These are phyloP conservation scores for Juncus inflexus DNA, from an alignment of 176 grass and related monocot species.

Conservation along the genomic window DNA sequence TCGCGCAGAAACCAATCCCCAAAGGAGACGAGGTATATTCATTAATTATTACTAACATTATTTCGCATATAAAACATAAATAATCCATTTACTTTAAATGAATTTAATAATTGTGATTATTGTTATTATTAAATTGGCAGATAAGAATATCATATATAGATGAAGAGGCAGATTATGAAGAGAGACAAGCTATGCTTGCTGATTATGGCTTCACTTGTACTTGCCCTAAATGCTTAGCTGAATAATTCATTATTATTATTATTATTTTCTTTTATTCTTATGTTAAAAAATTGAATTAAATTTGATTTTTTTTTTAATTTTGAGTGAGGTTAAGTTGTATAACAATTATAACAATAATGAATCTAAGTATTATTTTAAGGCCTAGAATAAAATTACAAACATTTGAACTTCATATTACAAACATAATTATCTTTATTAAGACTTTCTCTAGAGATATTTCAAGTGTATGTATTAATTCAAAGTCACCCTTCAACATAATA, in stretches of 20 bases:
- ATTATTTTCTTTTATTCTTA: too few relatives aligned
- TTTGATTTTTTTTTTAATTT: neutral
- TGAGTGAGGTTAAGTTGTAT: neutral
- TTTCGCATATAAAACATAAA: neutral
- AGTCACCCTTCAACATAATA: too few relatives aligned
- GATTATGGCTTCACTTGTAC: conserved; percentile 86
- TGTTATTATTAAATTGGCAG: conserved; percentile 25
- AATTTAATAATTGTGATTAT: too few relatives aligned
- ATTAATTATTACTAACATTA: neutral
- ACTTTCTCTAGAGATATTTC: neutral
- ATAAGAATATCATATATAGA: conserved; percentile 92
- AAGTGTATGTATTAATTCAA: too few relatives aligned
- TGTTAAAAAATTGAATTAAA: too few relatives aligned
- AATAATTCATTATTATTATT: conserved; percentile 27
- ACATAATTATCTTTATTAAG: neutral
- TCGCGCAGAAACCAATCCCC: conserved; percentile 48
- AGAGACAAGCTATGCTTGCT: conserved; percentile 69
- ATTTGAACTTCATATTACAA: neutral
- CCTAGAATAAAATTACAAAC: neutral
- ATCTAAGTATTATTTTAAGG: neutral
- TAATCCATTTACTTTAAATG: too few relatives aligned
- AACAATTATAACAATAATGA: neutral
- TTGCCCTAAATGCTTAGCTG: conserved; percentile 60
- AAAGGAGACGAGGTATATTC: conserved; percentile 64
- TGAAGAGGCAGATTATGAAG: conserved; percentile 62